A percentile compares a stretch with the other conserved stretches of the same genome.
These are phyloP conservation scores for Aspergillus hancockii DNA, from an alignment of 495 filamentous ascomycete genomes.

Conservation along the genomic window DNA sequence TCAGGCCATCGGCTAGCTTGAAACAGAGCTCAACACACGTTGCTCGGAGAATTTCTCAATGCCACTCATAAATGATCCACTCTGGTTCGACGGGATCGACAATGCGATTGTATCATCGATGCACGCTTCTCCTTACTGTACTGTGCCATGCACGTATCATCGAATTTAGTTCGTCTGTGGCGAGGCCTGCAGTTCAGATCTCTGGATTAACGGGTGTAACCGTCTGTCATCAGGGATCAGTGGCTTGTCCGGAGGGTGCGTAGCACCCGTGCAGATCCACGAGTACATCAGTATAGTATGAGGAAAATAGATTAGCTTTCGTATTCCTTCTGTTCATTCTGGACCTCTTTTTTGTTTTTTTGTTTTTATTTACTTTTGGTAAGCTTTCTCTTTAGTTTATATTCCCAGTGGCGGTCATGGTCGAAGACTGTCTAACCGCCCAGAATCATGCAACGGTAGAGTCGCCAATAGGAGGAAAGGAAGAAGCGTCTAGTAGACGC, in stretches of 20 bases:
- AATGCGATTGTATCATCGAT: slow-evolving; percentile 13
- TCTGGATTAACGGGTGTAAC: slow-evolving; percentile 6
- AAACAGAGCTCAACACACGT: background rate
- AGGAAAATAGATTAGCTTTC: too few relatives aligned
- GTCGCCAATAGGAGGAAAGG: background rate
- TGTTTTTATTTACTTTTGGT: too few relatives aligned
- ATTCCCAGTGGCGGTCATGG: background rate
- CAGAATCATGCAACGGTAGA: background rate
- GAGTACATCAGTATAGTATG: background rate
- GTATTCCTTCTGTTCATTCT: too few relatives aligned
- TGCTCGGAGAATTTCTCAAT: slow-evolving; percentile 13
- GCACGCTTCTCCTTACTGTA: background rate
- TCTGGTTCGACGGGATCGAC: slow-evolving; percentile 12
- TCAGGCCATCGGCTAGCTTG: background rate
- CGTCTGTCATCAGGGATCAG: background rate
- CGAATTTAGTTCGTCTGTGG: slow-evolving; percentile 8
- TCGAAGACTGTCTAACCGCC: background rate
- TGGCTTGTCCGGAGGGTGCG: background rate
- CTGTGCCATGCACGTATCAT: background rate
- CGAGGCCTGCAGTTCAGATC: slow-evolving; percentile 2
- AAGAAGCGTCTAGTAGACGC: background rate
- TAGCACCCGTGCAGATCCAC: background rate
- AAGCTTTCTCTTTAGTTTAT: background rate
- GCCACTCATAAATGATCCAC: background rate
- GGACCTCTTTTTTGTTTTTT: too few relatives aligned